A percentile compares a stretch with the other conserved stretches of the same genome.
phyloP scores from a whole-genome alignment of 208 protist species.

The Leishmania lainsoni region DNA sequence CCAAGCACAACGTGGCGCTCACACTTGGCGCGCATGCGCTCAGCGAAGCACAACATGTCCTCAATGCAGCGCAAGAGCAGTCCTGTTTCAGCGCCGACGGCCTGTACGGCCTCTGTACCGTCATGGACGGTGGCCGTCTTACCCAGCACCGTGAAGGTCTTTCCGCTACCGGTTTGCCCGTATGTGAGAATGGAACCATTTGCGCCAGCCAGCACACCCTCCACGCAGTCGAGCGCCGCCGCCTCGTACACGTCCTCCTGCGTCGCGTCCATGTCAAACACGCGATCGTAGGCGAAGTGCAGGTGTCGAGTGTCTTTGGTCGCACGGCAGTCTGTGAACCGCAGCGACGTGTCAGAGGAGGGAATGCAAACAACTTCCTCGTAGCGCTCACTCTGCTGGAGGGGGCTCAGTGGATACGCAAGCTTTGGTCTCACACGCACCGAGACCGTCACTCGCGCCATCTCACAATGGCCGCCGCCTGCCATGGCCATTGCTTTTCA shows the following conservation, averaged over 20 bases:
- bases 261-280: slow-evolving; percentile 58
- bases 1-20: slow-evolving; percentile 58
- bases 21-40: slow-evolving; percentile 11
- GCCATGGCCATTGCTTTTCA: neutral
- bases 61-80: slow-evolving; percentile 71
- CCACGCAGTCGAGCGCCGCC: slow-evolving; percentile 56
- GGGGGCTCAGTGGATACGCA: slow-evolving; percentile 37
- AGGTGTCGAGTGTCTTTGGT: slow-evolving; percentile 15
- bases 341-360: slow-evolving; percentile 47
- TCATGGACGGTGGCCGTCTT: neutral
- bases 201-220: slow-evolving; percentile 55
- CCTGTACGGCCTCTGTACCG: slow-evolving; percentile 12
- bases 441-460: slow-evolving; percentile 54
- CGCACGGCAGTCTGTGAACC: slow-evolving; percentile 45
- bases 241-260: slow-evolving; percentile 87
- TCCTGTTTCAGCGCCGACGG: slow-evolving; percentile 44
- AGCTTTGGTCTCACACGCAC: slow-evolving; percentile 74
- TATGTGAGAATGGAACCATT: slow-evolving; percentile 76
- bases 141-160: slow-evolving; percentile 79
- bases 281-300: slow-evolving; percentile 66
- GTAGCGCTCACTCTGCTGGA: slow-evolving; percentile 55
- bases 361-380: slow-evolving; percentile 50
- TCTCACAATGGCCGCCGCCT: slow-evolving; percentile 9
- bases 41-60: slow-evolving; percentile 59
- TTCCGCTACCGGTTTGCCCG: slow-evolving; percentile 90